Base-by-base conservation (phyloP, 305 asterid species). In the Fraxinus platypoda region DNA sequence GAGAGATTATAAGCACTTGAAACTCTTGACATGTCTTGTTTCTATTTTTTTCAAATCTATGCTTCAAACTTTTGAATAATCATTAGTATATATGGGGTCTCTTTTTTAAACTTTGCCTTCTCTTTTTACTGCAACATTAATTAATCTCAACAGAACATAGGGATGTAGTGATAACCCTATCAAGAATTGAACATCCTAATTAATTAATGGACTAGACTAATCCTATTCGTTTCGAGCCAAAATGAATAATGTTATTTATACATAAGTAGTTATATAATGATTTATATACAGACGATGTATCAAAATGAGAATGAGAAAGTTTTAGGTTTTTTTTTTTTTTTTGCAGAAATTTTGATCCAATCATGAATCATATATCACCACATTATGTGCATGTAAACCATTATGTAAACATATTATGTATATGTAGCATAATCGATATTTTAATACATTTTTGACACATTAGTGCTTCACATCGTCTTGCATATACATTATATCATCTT, bases 11-110 rank as follows among this genome's bases (percentile, higher is more conserved):
- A 79, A 80, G 83, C 87, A 85, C 85, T 87, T 75, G 84, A 88
- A 88, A 82, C 21, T 26, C 62, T 8, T 66, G 77, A 74, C 88
- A 83, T 86, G 88, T 86, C 78, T 86, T 81, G 86, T 80, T 88
- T 80, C 2, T 8, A 23, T 25, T 64, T 23, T 31, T 66, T 31
- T 66, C 73, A 66, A 59, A 59, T 59, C 13, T 6, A 57, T 59
- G 84, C 80, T 81, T 74, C 82, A 80, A 86, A 76, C 83, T 80
- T 77, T 80, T 28, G 78, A 57, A 85, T 26, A 82, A 88, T 88
- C 74, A 88, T 88, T 84, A 75, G 77, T 74, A 12, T 35, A 49
- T 73, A 84, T 81, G 84, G 78, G 79, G 73, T 78, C 62, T 26
- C 62, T 6, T 74, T 57, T n/a, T 19, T 7, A 21, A 66, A 77